Base-by-base conservation (phyloP, 257 asterid species). In the Solanum peruvianum region DNA sequence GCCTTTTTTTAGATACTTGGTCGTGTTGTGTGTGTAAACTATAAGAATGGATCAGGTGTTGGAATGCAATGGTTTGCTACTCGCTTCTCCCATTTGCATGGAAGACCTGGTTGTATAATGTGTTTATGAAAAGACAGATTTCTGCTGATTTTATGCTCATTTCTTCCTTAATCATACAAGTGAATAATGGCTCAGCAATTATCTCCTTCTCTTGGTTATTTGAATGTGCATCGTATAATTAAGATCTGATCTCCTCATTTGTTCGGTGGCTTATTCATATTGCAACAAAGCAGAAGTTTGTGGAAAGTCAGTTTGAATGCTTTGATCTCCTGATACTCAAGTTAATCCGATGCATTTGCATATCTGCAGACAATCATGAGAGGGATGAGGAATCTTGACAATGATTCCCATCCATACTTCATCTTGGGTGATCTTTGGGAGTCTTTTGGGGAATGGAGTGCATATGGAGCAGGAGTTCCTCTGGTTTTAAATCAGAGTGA, bases 341-440 rank as follows among this genome's bases (percentile, higher is more conserved):
- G 69, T 87, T 71, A 86, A 85, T 75, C 73, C 56, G 52, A 37
- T 71, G 83, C 89, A 75, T 87, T 83, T 91, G 86, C 85, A 29
- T 16, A 88, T 88, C 78, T 90, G 93, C 94, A 95, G 99, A 93
- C 96, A 83, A 92, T 93, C 91, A 91, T 90, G 92, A 92, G 89
- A 89, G 87, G 92, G 35, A 91, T 94, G 96, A 87, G 91, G 88
- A 94, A 91, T 88, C 90, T 86, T 70, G 92, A 91, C 44, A 87
- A 87, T 82, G 96, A 92, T 86, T 90, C 92, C 84, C 90, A 90
- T 87, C 97, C 98, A 8, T 94, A 89, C 92, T 97, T 95, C 89
- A 87, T 91, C 85, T 97, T 97, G 20, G 96, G 95, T 70, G 98
- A 97, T 90, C 98, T 97, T 83, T 97, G 98, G 99, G 99, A 97